phyloP scores from a whole-genome alignment of 2,329 filamentous ascomycete species.

The Colletotrichum camelliae region DNA sequence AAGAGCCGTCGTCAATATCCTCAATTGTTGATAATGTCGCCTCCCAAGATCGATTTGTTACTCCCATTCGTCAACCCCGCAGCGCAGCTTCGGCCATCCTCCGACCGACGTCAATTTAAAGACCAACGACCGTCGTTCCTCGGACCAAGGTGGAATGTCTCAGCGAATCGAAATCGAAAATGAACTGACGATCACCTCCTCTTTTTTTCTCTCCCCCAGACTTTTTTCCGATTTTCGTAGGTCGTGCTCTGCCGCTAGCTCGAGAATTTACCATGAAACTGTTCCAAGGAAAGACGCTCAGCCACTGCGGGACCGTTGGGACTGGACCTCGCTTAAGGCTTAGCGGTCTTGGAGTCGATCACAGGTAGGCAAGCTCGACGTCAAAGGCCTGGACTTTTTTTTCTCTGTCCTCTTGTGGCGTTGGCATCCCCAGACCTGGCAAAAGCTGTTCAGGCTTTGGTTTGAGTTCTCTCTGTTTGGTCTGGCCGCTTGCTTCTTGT shows the following conservation, averaged over 20 bases:
- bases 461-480: neutral
- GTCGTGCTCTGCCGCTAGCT: neutral
- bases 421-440: neutral
- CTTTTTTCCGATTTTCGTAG: neutral
- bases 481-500: neutral
- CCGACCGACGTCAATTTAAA: constrained; percentile 1
- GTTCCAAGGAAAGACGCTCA: neutral
- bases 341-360: neutral
- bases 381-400: neutral
- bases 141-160: neutral
- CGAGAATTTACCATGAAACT: constrained; percentile 9
- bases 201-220: neutral
- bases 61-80: neutral
- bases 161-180: neutral
- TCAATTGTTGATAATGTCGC: neutral
- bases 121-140: neutral
- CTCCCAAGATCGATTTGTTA: neutral
- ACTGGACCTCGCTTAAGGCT: neutral
- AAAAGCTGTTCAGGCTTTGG: neutral
- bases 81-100: neutral
- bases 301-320: neutral
- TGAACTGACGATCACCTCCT: neutral
- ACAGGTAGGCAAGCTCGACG: neutral
- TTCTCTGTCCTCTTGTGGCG: neutral
- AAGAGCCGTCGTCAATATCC: neutral